These are phyloP conservation scores for Fusarium staphyleae DNA, from an alignment of 2,329 filamentous ascomycete genomes.

Conservation along the genomic window DNA sequence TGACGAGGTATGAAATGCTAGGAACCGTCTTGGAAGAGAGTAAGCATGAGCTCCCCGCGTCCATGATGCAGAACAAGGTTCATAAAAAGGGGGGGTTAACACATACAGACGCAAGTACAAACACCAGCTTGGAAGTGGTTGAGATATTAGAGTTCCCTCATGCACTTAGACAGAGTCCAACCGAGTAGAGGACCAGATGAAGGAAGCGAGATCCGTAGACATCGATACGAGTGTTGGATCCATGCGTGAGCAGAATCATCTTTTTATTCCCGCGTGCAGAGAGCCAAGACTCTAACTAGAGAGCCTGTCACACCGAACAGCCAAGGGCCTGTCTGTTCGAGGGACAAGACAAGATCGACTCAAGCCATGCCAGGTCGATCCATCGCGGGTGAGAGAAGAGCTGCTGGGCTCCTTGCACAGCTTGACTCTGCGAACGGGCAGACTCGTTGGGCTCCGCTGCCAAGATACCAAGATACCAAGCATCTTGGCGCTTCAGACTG, in stretches of 20 bases:
- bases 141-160: slow-evolving; percentile 7
- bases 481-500: slow-evolving; percentile 27
- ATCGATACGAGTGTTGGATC: not conserved
- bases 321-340: no score
- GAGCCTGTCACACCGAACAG: no score
- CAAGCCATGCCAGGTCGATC: no score
- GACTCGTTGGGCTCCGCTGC: slow-evolving; percentile 23
- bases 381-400: no score
- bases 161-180: slow-evolving; percentile 1
- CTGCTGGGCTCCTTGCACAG: no score
- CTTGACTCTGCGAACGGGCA: slow-evolving; percentile 6
- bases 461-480: slow-evolving; percentile 36
- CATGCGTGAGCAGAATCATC: slow-evolving; percentile 6
- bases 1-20: not conserved
- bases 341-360: not conserved
- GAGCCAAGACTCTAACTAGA: slow-evolving; percentile 19
- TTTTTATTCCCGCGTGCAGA: slow-evolving; percentile 26
- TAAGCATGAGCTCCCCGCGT: slow-evolving; percentile 2
- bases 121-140: not conserved
- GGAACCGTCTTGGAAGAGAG: not conserved
- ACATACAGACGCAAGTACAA: not conserved
- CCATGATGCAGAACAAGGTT: not conserved
- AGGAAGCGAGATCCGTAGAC: not conserved
- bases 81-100: not conserved
- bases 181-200: not conserved